Percentiles rank a stretch among this genome's conserved stretches.
Evolutionary conservation across 108 stramenopile genomes (phyloP).

Genomic region (Cylindrotheca fusiformis): DNA sequence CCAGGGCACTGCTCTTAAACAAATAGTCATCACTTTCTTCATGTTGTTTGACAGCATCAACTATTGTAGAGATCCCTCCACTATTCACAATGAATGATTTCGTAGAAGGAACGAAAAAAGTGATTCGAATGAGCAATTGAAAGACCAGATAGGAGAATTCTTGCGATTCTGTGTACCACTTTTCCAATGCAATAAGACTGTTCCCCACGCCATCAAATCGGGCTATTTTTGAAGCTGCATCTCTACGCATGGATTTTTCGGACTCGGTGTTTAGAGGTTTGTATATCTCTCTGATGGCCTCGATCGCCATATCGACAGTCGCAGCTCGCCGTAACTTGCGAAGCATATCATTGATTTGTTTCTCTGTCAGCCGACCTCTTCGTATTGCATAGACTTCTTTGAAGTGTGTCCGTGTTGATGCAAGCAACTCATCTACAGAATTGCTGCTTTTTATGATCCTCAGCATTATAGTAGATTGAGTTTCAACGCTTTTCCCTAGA

Average conservation of each 20-base stretch:
- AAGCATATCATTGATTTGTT: background rate
- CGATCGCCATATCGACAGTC: background rate
- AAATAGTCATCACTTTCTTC: background rate
- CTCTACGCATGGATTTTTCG: background rate
- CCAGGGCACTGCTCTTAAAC: background rate
- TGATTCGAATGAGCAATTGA: background rate
- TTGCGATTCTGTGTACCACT: background rate
- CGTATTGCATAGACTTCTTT: constrained; percentile 1
- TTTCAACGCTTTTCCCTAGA: too few relatives aligned
- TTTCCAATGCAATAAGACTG: background rate
- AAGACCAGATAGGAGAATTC: background rate
- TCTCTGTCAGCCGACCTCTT: background rate
- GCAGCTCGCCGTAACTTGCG: background rate
- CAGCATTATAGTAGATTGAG: background rate
- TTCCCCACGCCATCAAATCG: background rate
- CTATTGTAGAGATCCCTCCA: background rate
- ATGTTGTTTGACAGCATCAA: background rate
- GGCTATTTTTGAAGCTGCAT: background rate
- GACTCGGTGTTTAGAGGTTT: background rate
- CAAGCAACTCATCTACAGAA: background rate
- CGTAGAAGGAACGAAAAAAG: background rate
- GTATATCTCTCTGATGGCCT: background rate
- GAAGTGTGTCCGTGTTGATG: background rate
- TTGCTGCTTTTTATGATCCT: background rate
- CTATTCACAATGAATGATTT: background rate